A percentile compares a stretch with the other conserved stretches of the same genome.
Evolutionary conservation across 768 basidiomycete species (phyloP).

Genomic region (Podaxis sp.): DNA sequence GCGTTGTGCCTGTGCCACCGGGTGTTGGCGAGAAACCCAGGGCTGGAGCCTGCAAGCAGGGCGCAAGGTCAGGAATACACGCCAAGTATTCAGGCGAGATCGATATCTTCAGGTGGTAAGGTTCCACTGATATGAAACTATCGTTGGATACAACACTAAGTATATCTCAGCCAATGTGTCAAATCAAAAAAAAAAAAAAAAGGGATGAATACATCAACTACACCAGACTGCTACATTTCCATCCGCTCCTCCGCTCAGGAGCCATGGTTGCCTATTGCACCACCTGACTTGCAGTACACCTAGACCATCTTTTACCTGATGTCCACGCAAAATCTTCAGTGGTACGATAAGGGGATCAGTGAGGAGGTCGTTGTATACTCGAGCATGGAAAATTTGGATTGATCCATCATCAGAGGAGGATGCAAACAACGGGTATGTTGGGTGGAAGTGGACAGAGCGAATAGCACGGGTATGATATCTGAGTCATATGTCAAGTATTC

Average conservation of each 20-base stretch:
- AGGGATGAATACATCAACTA: slow-evolving; percentile 36
- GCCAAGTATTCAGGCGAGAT: background rate
- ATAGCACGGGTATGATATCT: slow-evolving; percentile 95
- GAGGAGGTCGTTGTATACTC: slow-evolving; percentile 93
- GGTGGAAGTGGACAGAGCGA: slow-evolving; percentile 90
- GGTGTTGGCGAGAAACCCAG: background rate
- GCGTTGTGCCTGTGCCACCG: background rate
- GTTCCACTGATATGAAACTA: too few species aligned
- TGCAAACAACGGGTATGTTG: slow-evolving; percentile 91
- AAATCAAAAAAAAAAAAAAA: background rate
- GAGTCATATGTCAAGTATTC: slow-evolving; percentile 5
- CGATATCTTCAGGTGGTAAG: background rate
- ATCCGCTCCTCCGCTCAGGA: slow-evolving; percentile 90
- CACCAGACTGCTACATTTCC: slow-evolving; percentile 87
- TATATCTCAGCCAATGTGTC: background rate
- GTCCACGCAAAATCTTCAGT: slow-evolving; percentile 93
- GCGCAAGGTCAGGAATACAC: background rate
- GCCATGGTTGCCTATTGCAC: slow-evolving; percentile 89
- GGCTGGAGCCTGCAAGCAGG: background rate
- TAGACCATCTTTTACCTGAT: slow-evolving; percentile 76
- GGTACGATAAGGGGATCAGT: slow-evolving; percentile 98
- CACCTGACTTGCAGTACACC: slow-evolving; percentile 91
- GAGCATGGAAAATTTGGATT: slow-evolving; percentile 94
- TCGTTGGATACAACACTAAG: too few species aligned
- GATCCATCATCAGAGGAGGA: slow-evolving; percentile 96